Evolutionary conservation across 331 rosid genomes (phyloP).

Genomic region (Malus hybrid): DNA sequence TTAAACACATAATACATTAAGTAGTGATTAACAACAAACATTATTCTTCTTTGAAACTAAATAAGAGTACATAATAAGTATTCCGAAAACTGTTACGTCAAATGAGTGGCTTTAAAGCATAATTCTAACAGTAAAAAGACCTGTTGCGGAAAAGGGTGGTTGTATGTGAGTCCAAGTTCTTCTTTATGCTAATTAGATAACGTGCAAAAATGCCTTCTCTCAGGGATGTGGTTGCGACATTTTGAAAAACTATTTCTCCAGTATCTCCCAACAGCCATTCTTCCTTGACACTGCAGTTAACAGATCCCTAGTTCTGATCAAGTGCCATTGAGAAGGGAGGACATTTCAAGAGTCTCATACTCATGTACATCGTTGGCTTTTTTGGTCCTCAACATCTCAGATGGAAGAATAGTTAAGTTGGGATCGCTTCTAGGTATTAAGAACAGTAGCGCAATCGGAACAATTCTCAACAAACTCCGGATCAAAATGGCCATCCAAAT

Average conservation of each 20-base stretch:
- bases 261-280: neutral
- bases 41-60: too few species aligned
- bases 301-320: neutral
- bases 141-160: neutral
- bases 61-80: too few species aligned
- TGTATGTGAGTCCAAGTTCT: neutral
- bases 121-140: neutral
- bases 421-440: slow-evolving; percentile 86
- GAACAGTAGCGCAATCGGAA: slow-evolving; percentile 65
- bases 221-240: neutral
- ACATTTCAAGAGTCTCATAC: slow-evolving; percentile 53
- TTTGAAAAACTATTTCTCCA: neutral
- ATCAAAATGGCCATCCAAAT: slow-evolving; percentile 84
- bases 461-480: slow-evolving; percentile 57
- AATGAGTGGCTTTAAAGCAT: too few species aligned
- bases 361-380: slow-evolving; percentile 32
- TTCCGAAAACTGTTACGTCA: too few species aligned
- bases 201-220: neutral
- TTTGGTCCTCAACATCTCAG: slow-evolving; percentile 27
- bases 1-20: too few species aligned
- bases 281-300: neutral
- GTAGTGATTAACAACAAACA: too few species aligned
- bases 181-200: neutral
- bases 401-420: slow-evolving; percentile 51
- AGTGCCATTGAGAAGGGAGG: slow-evolving; percentile 39